phyloP scores from a whole-genome alignment of 2,329 filamentous ascomycete genomes.

The Alternaria gaisen region DNA sequence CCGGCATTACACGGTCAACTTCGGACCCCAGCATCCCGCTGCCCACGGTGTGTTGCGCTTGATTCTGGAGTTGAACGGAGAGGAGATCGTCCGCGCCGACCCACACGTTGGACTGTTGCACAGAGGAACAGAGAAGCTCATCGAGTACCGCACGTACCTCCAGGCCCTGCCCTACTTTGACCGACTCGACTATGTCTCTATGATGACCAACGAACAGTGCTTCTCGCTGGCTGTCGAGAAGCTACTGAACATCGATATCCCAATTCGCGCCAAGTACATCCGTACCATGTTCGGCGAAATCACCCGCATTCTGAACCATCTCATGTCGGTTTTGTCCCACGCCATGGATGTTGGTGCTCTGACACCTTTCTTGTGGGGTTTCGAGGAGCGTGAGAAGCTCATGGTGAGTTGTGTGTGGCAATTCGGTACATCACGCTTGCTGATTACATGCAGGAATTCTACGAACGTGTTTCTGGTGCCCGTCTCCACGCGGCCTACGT shows the following conservation, averaged over 20 bases:
- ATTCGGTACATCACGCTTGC: not conserved
- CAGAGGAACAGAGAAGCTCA: conserved; percentile 98
- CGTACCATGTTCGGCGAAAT: conserved; percentile 95
- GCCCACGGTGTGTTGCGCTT: conserved; percentile 97
- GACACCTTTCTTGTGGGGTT: conserved; percentile 98
- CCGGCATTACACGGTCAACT: conserved; percentile 99
- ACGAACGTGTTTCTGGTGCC: conserved; percentile 97
- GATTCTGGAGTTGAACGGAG: conserved; percentile 96
- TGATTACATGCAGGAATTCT: conserved; percentile 80
- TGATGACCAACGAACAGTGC: conserved; percentile 99
- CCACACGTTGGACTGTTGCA: conserved; percentile 97
- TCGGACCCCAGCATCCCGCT: conserved; percentile 97
- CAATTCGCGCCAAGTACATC: conserved; percentile 95
- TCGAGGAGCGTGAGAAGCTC: conserved; percentile 99
- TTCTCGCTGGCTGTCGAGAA: conserved; percentile 97
- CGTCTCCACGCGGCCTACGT: conserved; percentile 98
- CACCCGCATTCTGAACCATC: conserved; percentile 91
- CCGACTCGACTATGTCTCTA: conserved; percentile 97
- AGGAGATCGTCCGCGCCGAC: conserved; percentile 96
- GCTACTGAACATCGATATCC: conserved; percentile 94
- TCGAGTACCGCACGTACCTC: conserved; percentile 99
- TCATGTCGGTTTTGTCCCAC: conserved; percentile 97
- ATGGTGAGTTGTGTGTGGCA: conserved; percentile 71
- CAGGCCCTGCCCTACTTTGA: conserved; percentile 99
- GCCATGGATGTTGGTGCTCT: conserved; percentile 98